Conservation (phyloP, 805 yeast genomes). For the Citeromyces matritensis region DNA sequence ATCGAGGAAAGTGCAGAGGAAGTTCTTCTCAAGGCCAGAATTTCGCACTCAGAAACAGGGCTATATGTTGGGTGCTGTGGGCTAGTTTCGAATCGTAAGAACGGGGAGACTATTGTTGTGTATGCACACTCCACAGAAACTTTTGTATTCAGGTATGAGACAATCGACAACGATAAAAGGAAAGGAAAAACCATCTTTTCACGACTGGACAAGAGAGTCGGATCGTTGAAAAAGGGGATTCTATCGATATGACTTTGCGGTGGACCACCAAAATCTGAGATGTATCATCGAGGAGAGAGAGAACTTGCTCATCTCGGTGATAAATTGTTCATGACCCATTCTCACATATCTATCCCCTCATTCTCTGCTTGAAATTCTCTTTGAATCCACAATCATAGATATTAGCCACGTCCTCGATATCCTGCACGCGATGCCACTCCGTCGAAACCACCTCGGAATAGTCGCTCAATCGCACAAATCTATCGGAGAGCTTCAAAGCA, state of each 20-base stretch:
- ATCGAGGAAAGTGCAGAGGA: slow-evolving; percentile 2
- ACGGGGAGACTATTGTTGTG: slow-evolving; percentile 7
- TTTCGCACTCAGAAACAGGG: slow-evolving; percentile 3
- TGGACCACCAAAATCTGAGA: not conserved
- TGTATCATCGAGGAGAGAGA: slow-evolving; percentile 2
- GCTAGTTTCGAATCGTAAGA: slow-evolving; percentile 6
- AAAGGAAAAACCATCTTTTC: slow-evolving; percentile 4
- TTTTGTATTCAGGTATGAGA: slow-evolving; percentile 15
- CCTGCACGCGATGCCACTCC: not conserved
- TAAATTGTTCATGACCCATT: slow-evolving; percentile 2
- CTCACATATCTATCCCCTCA: slow-evolving; percentile 6
- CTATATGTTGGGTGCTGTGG: slow-evolving; percentile 19
- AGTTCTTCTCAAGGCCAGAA: slow-evolving; percentile 2
- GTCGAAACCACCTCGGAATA: not conserved
- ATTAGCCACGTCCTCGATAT: slow-evolving; percentile 17
- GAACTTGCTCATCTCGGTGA: slow-evolving; percentile 1
- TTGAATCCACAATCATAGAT: slow-evolving; percentile 35
- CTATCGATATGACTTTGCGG: not conserved
- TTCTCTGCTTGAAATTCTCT: slow-evolving; percentile 20
- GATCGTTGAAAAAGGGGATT: slow-evolving; percentile 6
- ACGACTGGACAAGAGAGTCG: slow-evolving; percentile 4
- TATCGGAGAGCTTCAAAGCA: slow-evolving; percentile 7
- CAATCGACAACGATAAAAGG: slow-evolving; percentile 5
- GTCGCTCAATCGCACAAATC: slow-evolving; percentile 1
- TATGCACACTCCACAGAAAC: slow-evolving; percentile 24